A percentile compares a stretch with the other conserved stretches of the same genome.
These are phyloP conservation scores for Isoetes taiwanensis DNA, from an alignment of 75 land plant genomes.

Conservation along the genomic window DNA sequence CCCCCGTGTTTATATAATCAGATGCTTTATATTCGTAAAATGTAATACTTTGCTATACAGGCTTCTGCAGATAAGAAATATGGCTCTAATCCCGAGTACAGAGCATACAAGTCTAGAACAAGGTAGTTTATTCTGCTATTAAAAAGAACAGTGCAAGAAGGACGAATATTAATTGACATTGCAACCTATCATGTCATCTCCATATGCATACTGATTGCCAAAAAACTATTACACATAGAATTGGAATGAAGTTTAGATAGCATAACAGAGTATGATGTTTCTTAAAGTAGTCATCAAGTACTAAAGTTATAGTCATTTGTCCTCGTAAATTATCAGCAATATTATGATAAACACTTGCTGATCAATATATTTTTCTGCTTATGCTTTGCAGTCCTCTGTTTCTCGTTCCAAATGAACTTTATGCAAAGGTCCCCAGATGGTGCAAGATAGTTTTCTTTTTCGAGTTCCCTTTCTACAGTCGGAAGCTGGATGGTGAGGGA, in stretches of 20 bases:
- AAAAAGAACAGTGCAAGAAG: too few relatives aligned
- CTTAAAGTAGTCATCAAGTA: too few relatives aligned
- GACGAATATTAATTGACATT: too few relatives aligned
- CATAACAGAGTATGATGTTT: too few relatives aligned
- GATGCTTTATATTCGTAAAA: background rate
- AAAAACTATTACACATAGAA: too few relatives aligned
- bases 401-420: slow-evolving; percentile 49
- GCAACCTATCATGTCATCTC: background rate
- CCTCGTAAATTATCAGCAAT: too few relatives aligned
- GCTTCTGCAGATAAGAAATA: slow-evolving; percentile 79
- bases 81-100: slow-evolving; percentile 51
- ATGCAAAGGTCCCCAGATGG: slow-evolving; percentile 57
- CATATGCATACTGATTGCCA: too few relatives aligned
- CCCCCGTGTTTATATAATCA: background rate
- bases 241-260: too few relatives aligned
- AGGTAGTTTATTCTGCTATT: too few relatives aligned
- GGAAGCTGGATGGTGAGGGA: slow-evolving; percentile 33
- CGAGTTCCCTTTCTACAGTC: slow-evolving; percentile 83
- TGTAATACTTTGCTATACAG: slow-evolving; percentile 18
- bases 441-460: slow-evolving; percentile 54
- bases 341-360: too few relatives aligned
- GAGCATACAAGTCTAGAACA: slow-evolving; percentile 54
- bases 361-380: too few relatives aligned
- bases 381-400: slow-evolving; percentile 72
- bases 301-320: too few relatives aligned